Evolutionary conservation across 495 filamentous ascomycete genomes (phyloP), one percentile per base, ranked within the genome.

Genomic region (Chaetomium cochliodes): DNA sequence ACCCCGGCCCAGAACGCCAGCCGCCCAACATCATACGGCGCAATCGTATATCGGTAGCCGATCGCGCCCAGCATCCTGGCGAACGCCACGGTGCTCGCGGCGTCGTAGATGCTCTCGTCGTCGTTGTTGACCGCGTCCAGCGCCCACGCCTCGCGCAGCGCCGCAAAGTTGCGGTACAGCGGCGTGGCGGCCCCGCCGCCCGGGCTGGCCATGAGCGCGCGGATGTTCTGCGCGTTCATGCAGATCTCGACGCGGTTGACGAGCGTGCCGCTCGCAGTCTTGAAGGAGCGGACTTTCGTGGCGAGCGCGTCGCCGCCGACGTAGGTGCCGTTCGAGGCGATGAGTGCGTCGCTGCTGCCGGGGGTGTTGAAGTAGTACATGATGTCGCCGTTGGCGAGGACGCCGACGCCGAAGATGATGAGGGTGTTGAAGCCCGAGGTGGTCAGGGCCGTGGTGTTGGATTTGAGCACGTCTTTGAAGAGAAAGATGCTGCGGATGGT

Each of bases 341-440:
- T 39, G 12, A 77, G 64, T 0, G 66, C 62, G 56, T 80, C 77
- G 0, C 44, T 64, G 65, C 72, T 77, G 0, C 77, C 78, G 0
- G 78, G 75, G 16, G 78, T 80, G 58, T 78, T 80, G 44, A 77
- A 80, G 66, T 79, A 79, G 64, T 80, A 80, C 73, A 73, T 79
- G 62, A 80, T 80, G 61, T 76, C 77, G 41, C 78, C 77, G 66
- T 76, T 75, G 16, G 52, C 65, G 50, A 78, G 65, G 58, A 80
- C 74, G 44, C 78, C 78, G 59, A 80, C 67, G 20, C 76, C 76
- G 53, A 79, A 79, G 13, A 80, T 78, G 33, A 80, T 69, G 18
- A 79, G 52, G 0, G 63, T 66, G 64, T 79, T 80, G 69, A 80
- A 80, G 22, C 78, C 76, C 5, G 74, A 77, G 12, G 74, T 73